These are phyloP conservation scores for Solanum hybrid DNA, from an alignment of 305 asterid genomes.

Conservation along the genomic window DNA sequence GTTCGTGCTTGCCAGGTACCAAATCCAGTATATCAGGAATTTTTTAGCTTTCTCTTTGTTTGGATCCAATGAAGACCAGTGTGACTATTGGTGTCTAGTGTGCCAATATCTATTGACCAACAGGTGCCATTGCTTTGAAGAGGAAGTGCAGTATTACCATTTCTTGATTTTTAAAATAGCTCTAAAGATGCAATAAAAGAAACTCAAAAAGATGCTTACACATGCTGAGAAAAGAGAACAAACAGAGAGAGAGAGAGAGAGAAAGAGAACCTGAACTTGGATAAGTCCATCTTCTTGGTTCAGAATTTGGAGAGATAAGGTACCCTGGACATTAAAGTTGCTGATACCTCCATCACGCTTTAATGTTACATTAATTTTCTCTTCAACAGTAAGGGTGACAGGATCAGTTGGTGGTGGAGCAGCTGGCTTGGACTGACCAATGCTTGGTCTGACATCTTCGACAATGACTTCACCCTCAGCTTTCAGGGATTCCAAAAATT, in stretches of 20 bases:
- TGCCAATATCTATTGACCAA: neutral
- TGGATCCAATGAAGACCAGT: neutral
- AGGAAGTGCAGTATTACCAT: neutral
- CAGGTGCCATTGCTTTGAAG: neutral
- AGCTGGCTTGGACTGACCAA: conserved; percentile 60
- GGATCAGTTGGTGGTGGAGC: conserved; percentile 79
- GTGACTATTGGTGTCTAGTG: neutral
- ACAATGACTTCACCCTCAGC: conserved; percentile 91
- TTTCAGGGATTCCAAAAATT: conserved; percentile 81
- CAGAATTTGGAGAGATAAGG: conserved; percentile 69
- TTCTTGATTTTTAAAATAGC: neutral
- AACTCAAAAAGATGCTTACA: neutral
- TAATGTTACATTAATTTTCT: conserved; percentile 61
- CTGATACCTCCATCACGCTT: conserved; percentile 79
- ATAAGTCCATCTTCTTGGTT: conserved; percentile 73
- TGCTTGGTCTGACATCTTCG: conserved; percentile 74
- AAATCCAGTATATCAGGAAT: neutral
- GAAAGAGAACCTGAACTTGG: conserved; percentile 66
- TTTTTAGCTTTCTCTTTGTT: neutral
- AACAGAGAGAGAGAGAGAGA: neutral
- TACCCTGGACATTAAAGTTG: conserved; percentile 80
- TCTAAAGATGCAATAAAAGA: neutral
- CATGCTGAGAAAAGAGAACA: neutral
- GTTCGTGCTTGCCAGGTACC: neutral
- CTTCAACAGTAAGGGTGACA: conserved; percentile 75